Conservation (phyloP, 2,329 filamentous ascomycete genomes). For the Microdochium paspali region DNA sequence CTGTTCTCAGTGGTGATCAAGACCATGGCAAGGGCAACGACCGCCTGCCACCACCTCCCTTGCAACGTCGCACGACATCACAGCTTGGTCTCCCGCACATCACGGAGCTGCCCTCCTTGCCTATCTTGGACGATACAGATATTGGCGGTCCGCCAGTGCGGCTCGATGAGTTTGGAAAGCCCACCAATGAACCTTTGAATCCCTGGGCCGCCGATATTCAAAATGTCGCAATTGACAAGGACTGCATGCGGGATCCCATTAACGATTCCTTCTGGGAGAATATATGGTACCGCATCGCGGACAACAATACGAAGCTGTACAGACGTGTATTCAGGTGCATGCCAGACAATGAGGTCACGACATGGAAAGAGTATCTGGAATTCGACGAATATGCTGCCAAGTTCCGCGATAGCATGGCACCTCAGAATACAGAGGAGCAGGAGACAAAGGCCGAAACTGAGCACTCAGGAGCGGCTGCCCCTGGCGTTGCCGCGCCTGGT, state of each 20-base stretch:
- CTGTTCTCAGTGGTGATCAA: conserved; percentile 21
- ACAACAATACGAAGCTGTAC: conserved; percentile 93
- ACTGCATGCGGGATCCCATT: conserved; percentile 92
- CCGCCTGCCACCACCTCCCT: conserved; percentile 46
- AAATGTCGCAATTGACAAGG: conserved; percentile 66
- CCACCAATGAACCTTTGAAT: conserved; percentile 34
- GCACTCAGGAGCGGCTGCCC: conserved; percentile 10
- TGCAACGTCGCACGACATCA: conserved; percentile 53
- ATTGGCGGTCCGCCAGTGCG: conserved; percentile 65
- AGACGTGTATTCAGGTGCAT: conserved; percentile 92
- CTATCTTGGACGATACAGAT: conserved; percentile 67
- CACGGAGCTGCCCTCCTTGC: conserved; percentile 62
- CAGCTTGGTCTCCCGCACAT: conserved; percentile 58
- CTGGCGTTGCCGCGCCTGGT: conserved; percentile 14
- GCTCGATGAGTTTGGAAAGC: conserved; percentile 41
- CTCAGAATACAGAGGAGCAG: conserved; percentile 46
- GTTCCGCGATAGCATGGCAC: conserved; percentile 60
- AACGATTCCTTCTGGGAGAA: conserved; percentile 76
- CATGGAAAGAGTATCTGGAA: conserved; percentile 88
- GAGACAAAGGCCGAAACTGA: conserved; percentile 29
- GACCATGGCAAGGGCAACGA: conserved; percentile 28
- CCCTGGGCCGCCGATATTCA: conserved; percentile 58
- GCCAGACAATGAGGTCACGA: conserved; percentile 89
- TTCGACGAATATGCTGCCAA: conserved; percentile 67
- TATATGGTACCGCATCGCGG: conserved; percentile 77